phyloP scores from a whole-genome alignment of 2,329 filamentous ascomycete species.

The Knufia petricola region DNA sequence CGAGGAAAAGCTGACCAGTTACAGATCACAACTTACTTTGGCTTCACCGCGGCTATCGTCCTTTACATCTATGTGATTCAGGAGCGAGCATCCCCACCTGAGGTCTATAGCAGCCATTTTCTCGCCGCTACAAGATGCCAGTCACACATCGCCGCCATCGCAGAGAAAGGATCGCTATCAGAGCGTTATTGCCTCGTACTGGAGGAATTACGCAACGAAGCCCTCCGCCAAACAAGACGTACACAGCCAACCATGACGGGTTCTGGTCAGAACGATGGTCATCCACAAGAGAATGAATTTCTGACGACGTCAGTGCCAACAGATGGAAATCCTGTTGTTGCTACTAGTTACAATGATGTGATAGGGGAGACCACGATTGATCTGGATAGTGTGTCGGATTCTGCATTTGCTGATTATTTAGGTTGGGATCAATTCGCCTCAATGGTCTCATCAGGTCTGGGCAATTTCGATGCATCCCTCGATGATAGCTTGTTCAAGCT shows the following conservation, averaged over 20 bases:
- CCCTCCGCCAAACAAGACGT: constrained; percentile 17
- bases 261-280: not conserved
- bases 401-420: constrained; percentile 15
- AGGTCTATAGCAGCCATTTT: constrained; percentile 17
- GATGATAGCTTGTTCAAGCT: constrained; percentile 10
- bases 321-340: constrained; percentile 15
- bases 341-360: constrained; percentile 11
- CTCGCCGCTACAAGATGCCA: constrained; percentile 18
- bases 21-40: constrained; percentile 25
- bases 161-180: constrained; percentile 19
- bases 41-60: constrained; percentile 18
- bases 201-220: constrained; percentile 19
- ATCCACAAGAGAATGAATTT: not conserved
- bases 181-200: constrained; percentile 21
- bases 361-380: constrained; percentile 5
- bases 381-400: constrained; percentile 4
- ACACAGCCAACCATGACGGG: not conserved
- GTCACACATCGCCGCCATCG: constrained; percentile 18
- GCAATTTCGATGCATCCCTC: constrained; percentile 12
- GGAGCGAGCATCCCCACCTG: constrained; percentile 9
- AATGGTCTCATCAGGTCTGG: constrained; percentile 23
- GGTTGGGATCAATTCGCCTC: constrained; percentile 25
- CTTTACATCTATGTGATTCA: constrained; percentile 22
- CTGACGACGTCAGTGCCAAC: constrained; percentile 6
- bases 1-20: constrained; percentile 25